Conservation (phyloP, 2,329 filamentous ascomycete species). For the Nectriaceae sp. region DNA sequence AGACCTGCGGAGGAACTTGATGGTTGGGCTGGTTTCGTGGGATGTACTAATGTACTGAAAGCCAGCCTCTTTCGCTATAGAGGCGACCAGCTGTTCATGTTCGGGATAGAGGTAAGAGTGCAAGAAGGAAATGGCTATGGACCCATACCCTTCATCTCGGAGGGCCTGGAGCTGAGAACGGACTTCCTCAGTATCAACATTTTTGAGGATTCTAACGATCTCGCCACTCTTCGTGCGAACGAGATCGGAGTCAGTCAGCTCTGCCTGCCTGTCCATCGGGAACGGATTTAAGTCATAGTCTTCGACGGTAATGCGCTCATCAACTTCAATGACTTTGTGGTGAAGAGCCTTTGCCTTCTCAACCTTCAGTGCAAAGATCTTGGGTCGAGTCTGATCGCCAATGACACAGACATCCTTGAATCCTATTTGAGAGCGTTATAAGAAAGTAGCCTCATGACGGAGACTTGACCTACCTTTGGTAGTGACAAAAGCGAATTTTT, state of each 20-base stretch:
- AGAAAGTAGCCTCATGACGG: not conserved
- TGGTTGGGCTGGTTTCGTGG: conserved; percentile 69
- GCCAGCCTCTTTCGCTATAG: conserved; percentile 72
- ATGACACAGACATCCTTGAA: conserved; percentile 74
- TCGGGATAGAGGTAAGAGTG: conserved; percentile 85
- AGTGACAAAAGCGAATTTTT: conserved; percentile 68
- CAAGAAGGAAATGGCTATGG: conserved; percentile 83
- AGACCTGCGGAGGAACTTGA: conserved; percentile 67
- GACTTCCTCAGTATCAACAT: conserved; percentile 52
- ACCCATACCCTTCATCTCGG: conserved; percentile 67
- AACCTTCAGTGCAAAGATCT: conserved; percentile 72
- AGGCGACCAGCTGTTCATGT: conserved; percentile 75
- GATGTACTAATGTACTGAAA: conserved; percentile 69
- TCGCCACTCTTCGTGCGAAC: conserved; percentile 63
- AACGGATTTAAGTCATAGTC: conserved; percentile 68
- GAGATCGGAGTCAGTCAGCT: conserved; percentile 29
- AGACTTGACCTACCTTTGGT: conserved; percentile 47
- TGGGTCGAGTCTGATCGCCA: conserved; percentile 71
- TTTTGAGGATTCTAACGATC: conserved; percentile 61
- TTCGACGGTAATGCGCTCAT: conserved; percentile 71
- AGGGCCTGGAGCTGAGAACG: conserved; percentile 58
- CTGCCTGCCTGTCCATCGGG: conserved; percentile 50
- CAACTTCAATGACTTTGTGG: conserved; percentile 67
- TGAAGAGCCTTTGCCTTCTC: conserved; percentile 68
- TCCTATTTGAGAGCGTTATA: conserved; percentile 9